Conservation (phyloP, 164 flowering plant genomes). For the Stephania yunnanensis region DNA sequence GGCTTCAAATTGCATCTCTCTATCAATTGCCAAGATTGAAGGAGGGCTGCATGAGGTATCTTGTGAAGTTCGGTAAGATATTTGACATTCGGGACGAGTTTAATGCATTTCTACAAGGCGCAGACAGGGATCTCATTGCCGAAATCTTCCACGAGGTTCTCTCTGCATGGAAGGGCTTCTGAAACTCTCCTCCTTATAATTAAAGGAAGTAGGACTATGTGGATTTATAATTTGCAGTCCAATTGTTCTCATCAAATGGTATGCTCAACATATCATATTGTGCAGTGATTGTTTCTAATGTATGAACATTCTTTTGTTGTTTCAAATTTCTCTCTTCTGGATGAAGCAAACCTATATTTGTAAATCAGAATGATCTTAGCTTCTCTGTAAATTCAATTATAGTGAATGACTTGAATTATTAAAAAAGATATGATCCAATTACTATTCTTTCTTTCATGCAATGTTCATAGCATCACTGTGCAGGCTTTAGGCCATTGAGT, state of each 20-base stretch:
- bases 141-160: conserved; percentile 82
- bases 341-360: not conserved
- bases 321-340: conserved; percentile 5
- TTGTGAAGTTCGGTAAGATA: conserved; percentile 87
- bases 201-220: not conserved
- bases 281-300: conserved; percentile 21
- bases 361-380: not conserved
- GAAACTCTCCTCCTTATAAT: conserved; percentile 5
- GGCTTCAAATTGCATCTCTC: conserved; percentile 70
- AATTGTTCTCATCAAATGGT: conserved; percentile 9
- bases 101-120: conserved; percentile 53
- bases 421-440: conserved; percentile 1
- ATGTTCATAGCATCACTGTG: not conserved
- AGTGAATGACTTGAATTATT: conserved; percentile 9
- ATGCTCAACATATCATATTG: conserved; percentile 10
- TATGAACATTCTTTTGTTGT: conserved; percentile 23
- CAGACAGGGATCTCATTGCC: conserved; percentile 72
- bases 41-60: conserved; percentile 70
- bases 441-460: not conserved
- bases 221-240: conserved; percentile 2
- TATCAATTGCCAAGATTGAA: conserved; percentile 73
- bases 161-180: conserved; percentile 90
- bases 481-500: not conserved
- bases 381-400: conserved; percentile 9
- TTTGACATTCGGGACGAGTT: conserved; percentile 77